phyloP scores from a whole-genome alignment of 2,329 filamentous ascomycete genomes.

The Claviceps quebecensis region DNA sequence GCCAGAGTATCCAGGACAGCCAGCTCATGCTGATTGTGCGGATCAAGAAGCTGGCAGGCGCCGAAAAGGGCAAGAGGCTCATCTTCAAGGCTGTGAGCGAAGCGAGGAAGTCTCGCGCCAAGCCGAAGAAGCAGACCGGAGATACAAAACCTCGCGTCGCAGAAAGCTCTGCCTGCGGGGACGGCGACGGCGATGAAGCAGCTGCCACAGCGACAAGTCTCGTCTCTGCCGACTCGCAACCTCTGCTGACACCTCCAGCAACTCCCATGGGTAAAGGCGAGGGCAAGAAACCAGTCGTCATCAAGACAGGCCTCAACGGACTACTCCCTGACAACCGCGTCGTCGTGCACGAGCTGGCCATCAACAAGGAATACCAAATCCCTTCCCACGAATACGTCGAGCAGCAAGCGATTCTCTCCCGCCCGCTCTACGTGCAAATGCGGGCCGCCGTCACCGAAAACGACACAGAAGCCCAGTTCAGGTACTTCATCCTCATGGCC shows the following conservation, averaged over 20 bases:
- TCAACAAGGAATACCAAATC: conserved; percentile 66
- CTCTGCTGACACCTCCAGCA: conserved; percentile 35
- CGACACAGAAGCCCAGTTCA: conserved; percentile 48
- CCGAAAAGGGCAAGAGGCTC: conserved; percentile 54
- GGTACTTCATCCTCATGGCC: conserved; percentile 57
- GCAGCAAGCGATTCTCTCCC: conserved; percentile 35
- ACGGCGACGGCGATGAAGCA: conserved; percentile 17
- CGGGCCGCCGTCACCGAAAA: conserved; percentile 52
- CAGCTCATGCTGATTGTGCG: conserved; percentile 66
- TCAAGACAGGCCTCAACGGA: conserved; percentile 30
- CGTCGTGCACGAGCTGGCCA: conserved; percentile 64
- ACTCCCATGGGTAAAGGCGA: conserved; percentile 27
- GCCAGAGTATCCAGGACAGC: conserved; percentile 66
- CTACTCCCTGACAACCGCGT: conserved; percentile 60
- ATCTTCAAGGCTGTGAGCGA: conserved; percentile 64
- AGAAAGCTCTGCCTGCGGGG: conserved; percentile 22
- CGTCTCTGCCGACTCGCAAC: conserved; percentile 30
- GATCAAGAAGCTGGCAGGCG: conserved; percentile 64
- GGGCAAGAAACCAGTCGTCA: conserved; percentile 18
- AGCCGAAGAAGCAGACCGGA: conserved; percentile 50
- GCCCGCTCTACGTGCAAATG: conserved; percentile 41
- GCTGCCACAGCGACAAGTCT: conserved; percentile 21
- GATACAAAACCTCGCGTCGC: conserved; percentile 58
- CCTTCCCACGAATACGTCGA: conserved; percentile 45
- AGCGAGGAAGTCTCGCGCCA: conserved; percentile 45